A percentile compares a stretch with the other conserved stretches of the same genome.
phyloP scores from a whole-genome alignment of 306 rosid genomes.

The Lagenaria siceraria region DNA sequence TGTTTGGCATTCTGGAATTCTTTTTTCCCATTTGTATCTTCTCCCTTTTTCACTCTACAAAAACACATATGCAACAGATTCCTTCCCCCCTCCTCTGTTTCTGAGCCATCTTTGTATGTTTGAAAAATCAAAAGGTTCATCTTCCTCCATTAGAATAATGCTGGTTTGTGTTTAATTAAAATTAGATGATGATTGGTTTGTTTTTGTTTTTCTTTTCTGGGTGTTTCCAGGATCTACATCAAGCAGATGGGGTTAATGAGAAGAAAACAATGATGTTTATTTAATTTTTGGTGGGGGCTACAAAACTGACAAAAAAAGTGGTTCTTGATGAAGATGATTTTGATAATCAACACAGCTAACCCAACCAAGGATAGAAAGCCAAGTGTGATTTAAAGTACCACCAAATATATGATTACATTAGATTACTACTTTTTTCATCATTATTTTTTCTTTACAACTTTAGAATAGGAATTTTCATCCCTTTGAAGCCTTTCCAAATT shows the following conservation, averaged over 20 bases:
- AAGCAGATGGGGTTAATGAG: conserved; percentile 8
- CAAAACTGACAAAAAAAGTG: conserved; percentile 34
- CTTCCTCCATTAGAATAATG: not conserved
- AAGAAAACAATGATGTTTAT: conserved; percentile 11
- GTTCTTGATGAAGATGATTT: conserved; percentile 12
- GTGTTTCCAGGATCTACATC: not conserved
- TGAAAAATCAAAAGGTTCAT: no score
- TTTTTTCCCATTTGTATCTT: conserved; percentile 18
- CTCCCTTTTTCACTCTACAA: not conserved
- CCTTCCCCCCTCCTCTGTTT: no score
- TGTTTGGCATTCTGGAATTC: conserved; percentile 8
- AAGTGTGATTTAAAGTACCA: conserved; percentile 7
- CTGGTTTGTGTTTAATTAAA: not conserved
- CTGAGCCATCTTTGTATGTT: no score
- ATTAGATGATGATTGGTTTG: not conserved
- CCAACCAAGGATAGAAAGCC: conserved; percentile 24
- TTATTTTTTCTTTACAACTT: not conserved
- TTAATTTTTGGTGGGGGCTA: conserved; percentile 30
- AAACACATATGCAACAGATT: not conserved
- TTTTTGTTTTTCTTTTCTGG: not conserved
- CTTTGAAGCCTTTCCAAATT: not conserved
- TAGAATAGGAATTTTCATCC: not conserved
- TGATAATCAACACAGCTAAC: conserved; percentile 12
- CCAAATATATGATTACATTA: conserved; percentile 17
- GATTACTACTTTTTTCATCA: not conserved